Evolutionary conservation across 331 rosid species (phyloP).

Genomic region (Phaseolus coccineus): DNA sequence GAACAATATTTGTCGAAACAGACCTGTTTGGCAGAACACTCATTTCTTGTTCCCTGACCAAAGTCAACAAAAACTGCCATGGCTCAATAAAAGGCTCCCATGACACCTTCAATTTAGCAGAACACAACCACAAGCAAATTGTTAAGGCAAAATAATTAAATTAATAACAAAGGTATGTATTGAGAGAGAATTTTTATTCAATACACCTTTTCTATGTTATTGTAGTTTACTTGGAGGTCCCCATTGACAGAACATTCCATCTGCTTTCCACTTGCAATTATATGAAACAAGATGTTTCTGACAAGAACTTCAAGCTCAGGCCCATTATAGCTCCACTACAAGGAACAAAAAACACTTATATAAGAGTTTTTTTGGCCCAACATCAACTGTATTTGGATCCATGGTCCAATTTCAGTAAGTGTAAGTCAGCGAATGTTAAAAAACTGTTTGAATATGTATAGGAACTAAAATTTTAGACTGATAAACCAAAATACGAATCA

Average conservation of each 20-base stretch:
- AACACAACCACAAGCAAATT: constrained; percentile 44
- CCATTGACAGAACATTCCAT: constrained; percentile 64
- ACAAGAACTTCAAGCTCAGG: constrained; percentile 80
- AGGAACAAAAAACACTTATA: constrained; percentile 26
- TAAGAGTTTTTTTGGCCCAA: constrained; percentile 1
- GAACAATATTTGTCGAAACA: constrained; percentile 62
- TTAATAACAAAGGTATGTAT: not conserved
- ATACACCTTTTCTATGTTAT: constrained; percentile 83
- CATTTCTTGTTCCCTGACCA: constrained; percentile 70
- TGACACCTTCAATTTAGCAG: constrained; percentile 66
- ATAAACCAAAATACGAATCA: not conserved
- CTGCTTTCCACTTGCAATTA: constrained; percentile 52
- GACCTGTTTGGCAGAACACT: constrained; percentile 68
- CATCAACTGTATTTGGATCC: not conserved
- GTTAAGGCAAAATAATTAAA: not conserved
- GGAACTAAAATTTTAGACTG: constrained; percentile 8
- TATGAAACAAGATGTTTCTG: constrained; percentile 65
- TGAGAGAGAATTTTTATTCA: not conserved
- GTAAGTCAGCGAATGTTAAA: not conserved
- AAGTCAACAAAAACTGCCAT: constrained; percentile 75
- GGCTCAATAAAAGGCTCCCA: constrained; percentile 99
- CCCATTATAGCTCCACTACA: constrained; percentile 88
- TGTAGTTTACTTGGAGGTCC: constrained; percentile 76
- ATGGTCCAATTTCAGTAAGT: not conserved
- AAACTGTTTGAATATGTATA: not conserved